Evolutionary conservation across 768 basidiomycete genomes (phyloP).

Genomic region (Sarcodon aspratus): DNA sequence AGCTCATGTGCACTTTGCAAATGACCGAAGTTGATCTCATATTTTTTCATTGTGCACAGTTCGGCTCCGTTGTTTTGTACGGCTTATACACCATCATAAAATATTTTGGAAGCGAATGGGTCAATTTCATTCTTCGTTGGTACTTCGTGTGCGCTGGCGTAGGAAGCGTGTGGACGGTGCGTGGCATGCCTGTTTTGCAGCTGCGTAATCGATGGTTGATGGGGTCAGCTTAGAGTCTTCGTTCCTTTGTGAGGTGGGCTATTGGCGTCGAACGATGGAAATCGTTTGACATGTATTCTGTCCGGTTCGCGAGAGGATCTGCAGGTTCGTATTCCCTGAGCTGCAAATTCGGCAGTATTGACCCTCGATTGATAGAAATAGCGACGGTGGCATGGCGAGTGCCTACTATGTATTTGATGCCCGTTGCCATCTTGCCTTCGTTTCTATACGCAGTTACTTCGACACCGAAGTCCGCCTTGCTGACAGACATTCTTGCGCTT

Average conservation of each 20-base stretch:
- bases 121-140: slow-evolving; percentile 71
- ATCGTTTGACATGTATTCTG: slow-evolving; percentile 33
- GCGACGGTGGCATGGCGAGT: slow-evolving; percentile 38
- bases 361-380: slow-evolving; percentile 17
- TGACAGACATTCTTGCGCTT: slow-evolving; percentile 66
- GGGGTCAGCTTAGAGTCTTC: slow-evolving; percentile 28
- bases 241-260: slow-evolving; percentile 35
- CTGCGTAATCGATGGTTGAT: no score
- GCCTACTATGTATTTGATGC: slow-evolving; percentile 45
- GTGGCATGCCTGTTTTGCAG: slow-evolving; percentile 4
- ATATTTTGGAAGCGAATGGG: slow-evolving; percentile 70
- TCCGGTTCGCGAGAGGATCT: slow-evolving; percentile 29
- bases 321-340: slow-evolving; percentile 4
- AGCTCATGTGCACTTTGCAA: slow-evolving; percentile 14
- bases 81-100: slow-evolving; percentile 62
- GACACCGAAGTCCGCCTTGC: slow-evolving; percentile 40
- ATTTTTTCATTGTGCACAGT: slow-evolving; percentile 21
- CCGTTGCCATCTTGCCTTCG: slow-evolving; percentile 52
- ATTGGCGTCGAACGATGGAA: slow-evolving; percentile 48
- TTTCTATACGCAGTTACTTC: slow-evolving; percentile 41
- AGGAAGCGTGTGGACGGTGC: slow-evolving; percentile 60
- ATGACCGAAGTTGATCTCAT: neutral
- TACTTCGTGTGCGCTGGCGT: slow-evolving; percentile 61
- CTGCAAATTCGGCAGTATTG: slow-evolving; percentile 12
- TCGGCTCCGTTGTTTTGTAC: slow-evolving; percentile 60